phyloP scores from a whole-genome alignment of 2,329 filamentous ascomycete genomes.

The Coniella vitis region DNA sequence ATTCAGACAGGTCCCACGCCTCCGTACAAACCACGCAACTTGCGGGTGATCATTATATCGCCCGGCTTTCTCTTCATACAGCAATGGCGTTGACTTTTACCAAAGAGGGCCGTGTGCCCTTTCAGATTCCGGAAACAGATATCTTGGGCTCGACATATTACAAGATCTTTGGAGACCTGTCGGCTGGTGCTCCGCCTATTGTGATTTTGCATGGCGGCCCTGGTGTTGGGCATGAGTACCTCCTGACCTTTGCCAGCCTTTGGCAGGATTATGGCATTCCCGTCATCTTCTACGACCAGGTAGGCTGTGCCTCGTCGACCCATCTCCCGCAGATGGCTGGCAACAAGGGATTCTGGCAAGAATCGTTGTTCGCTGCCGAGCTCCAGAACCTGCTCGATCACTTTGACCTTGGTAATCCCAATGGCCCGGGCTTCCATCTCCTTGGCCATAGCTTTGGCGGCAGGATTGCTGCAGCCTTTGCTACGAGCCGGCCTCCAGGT shows the following conservation, averaged over 20 bases:
- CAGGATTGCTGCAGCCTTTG: neutral
- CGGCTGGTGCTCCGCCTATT: neutral
- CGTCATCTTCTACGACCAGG: slow-evolving; percentile 46
- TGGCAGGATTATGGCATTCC: slow-evolving; percentile 26
- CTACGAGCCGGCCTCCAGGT: slow-evolving; percentile 8
- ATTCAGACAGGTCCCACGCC: too few relatives aligned
- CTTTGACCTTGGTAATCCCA: slow-evolving; percentile 7
- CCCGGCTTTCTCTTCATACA: neutral
- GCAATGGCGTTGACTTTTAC: neutral
- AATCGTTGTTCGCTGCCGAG: slow-evolving; percentile 20
- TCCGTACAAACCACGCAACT: too few relatives aligned
- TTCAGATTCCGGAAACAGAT: neutral
- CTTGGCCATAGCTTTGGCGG: slow-evolving; percentile 8
- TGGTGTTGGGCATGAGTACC: slow-evolving; percentile 35
- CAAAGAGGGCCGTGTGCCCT: slow-evolving; percentile 2
- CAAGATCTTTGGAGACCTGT: slow-evolving; percentile 10
- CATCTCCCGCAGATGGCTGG: slow-evolving; percentile 34
- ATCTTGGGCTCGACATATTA: slow-evolving; percentile 6
- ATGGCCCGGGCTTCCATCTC: slow-evolving; percentile 11
- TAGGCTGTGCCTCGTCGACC: slow-evolving; percentile 41
- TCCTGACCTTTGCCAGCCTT: slow-evolving; percentile 19
- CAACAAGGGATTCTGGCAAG: slow-evolving; percentile 20
- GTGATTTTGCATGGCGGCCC: slow-evolving; percentile 34
- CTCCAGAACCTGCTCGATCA: slow-evolving; percentile 21
- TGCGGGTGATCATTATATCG: too few relatives aligned